These are phyloP conservation scores for Colletotrichum eleusines DNA, from an alignment of 2,329 filamentous ascomycete species.

Conservation along the genomic window DNA sequence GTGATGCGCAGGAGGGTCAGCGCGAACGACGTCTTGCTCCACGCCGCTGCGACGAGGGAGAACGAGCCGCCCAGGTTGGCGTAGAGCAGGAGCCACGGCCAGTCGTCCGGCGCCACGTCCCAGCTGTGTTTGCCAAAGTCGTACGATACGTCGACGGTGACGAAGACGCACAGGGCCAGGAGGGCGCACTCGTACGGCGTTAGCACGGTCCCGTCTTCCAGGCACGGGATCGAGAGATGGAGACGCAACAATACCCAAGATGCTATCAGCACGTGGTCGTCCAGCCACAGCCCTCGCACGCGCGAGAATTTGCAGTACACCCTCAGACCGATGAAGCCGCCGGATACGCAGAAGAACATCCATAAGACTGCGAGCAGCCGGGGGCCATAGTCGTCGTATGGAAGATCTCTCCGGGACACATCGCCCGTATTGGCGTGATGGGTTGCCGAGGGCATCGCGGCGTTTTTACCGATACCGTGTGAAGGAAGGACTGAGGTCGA, in stretches of 20 bases:
- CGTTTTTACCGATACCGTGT: neutral
- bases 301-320: constrained; percentile 44
- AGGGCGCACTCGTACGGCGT: constrained; percentile 21
- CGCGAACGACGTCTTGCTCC: constrained; percentile 49
- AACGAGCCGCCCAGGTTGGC: constrained; percentile 41
- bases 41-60: constrained; percentile 45
- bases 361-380: constrained; percentile 32
- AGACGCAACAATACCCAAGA: constrained; percentile 44
- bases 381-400: constrained; percentile 39
- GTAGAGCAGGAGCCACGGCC: constrained; percentile 39
- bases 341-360: constrained; percentile 28
- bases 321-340: constrained; percentile 41
- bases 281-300: constrained; percentile 40
- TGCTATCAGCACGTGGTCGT: constrained; percentile 43
- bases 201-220: neutral
- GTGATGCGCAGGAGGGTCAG: constrained; percentile 47
- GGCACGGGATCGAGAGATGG: no score
- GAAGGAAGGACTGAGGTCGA: neutral
- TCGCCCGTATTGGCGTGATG: constrained; percentile 17
- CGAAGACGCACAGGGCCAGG: constrained; percentile 28
- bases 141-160: constrained; percentile 33
- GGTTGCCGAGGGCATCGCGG: neutral
- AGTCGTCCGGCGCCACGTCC: constrained; percentile 34
- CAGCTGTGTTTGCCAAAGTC: constrained; percentile 42
- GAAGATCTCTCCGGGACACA: constrained; percentile 32